Evolutionary conservation across 306 rosid genomes (phyloP).

Genomic region (Malus sylvestris): DNA sequence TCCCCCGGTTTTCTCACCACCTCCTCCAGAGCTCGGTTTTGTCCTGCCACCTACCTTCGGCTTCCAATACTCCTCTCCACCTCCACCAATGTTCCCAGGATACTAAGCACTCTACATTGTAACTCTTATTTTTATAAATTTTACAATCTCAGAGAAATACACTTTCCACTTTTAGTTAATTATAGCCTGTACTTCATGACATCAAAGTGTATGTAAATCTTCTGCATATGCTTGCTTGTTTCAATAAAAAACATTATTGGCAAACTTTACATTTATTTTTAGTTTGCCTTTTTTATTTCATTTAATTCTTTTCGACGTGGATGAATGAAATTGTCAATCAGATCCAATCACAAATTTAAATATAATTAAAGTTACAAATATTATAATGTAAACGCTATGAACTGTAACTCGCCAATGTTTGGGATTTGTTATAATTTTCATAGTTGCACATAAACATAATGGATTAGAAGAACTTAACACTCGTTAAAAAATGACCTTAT

Average conservation of each 20-base stretch:
- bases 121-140: conserved; percentile 1
- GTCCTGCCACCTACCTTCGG: conserved; percentile 26
- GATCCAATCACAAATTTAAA: not conserved
- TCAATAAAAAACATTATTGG: conserved; percentile 8
- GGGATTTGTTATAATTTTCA: not conserved
- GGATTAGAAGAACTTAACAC: too few relatives aligned
- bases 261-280: not conserved
- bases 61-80: conserved; percentile 25
- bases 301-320: not conserved
- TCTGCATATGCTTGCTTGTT: conserved; percentile 6
- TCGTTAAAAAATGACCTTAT: too few relatives aligned
- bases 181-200: conserved; percentile 11
- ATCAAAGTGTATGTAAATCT: conserved; percentile 2
- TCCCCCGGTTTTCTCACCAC: conserved; percentile 6
- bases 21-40: not conserved
- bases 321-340: not conserved
- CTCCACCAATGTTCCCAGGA: conserved; percentile 29
- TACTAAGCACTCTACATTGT: conserved; percentile 11
- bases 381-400: not conserved
- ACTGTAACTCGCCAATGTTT: too few relatives aligned
- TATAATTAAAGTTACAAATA: not conserved
- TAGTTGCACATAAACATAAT: too few relatives aligned
- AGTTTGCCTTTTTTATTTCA: not conserved
- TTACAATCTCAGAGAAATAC: conserved; percentile 10
- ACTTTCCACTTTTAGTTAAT: conserved; percentile 19